These are phyloP conservation scores for Penicillium simplicissimum DNA, from an alignment of 495 filamentous ascomycete species.

Conservation along the genomic window DNA sequence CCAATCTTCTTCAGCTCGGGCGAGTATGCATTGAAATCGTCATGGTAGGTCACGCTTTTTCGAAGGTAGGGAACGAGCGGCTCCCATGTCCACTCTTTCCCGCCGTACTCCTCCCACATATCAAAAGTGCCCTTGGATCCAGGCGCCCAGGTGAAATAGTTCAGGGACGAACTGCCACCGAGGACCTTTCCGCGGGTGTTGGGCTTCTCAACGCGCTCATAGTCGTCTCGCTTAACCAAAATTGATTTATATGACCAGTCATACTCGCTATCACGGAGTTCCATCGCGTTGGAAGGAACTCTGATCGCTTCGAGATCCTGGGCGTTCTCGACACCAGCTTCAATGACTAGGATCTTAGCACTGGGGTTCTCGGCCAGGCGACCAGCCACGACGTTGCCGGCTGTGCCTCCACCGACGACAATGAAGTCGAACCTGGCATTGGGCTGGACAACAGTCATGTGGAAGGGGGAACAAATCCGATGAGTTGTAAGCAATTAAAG, in stretches of 20 bases:
- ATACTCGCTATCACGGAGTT: conserved; percentile 21
- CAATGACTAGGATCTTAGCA: conserved; percentile 51
- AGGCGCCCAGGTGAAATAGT: conserved; percentile 53
- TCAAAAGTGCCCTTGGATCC: conserved; percentile 51
- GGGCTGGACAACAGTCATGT: no score
- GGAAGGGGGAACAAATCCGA: no score
- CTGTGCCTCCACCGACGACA: conserved; percentile 42
- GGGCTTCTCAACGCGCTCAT: conserved; percentile 57
- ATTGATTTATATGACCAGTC: conserved; percentile 60
- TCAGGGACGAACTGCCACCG: conserved; percentile 45
- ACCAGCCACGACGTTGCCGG: conserved; percentile 50
- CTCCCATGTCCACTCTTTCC: conserved; percentile 55
- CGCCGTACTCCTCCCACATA: conserved; percentile 52
- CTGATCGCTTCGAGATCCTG: background rate
- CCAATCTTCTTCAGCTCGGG: conserved; percentile 44
- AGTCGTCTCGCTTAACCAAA: conserved; percentile 54
- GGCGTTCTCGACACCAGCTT: conserved; percentile 41
- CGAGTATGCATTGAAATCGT: conserved; percentile 36
- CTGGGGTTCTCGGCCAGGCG: conserved; percentile 46
- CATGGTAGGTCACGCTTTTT: conserved; percentile 40
- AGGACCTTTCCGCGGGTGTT: conserved; percentile 52
- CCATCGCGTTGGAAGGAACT: background rate
- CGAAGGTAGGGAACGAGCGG: conserved; percentile 7
- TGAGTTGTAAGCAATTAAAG: no score
- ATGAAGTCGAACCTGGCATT: conserved; percentile 17